Evolutionary conservation across 208 protist genomes (phyloP), one percentile per base, ranked within the genome.

Genomic region (Acanthamoeba lenticulata): DNA sequence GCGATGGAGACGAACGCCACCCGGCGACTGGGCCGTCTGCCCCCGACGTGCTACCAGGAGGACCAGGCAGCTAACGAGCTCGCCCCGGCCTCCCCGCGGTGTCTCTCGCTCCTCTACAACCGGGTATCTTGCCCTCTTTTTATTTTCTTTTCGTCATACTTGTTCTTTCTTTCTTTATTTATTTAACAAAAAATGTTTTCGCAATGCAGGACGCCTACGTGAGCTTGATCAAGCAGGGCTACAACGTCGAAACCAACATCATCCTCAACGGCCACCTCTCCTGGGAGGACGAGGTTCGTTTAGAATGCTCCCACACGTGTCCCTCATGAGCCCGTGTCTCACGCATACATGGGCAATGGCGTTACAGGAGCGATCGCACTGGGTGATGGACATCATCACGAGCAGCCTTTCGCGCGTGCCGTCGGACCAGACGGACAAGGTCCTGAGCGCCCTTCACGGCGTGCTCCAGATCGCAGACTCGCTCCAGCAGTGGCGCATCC

Each of bases 211-310:
- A 88, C 7, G 49, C 57, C 47, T 88, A 88, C 32, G 45, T 62
- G 47, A 88, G 79, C 47, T 88, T 88, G 79, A 3, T 88, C 42
- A 88, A 88, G 47, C 79, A 88, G 47, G 79, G 79, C 79, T 88
- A 88, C 79, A 62, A 49, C 32, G 40, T 88, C 27, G 36, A 60
- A 11, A 60, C 47, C 40, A 88, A 88, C n/a, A 6, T 49, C n/a
- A 40, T 88, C 44, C 27, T 88, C 38, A 62, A 60, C n/a, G 45
- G 24, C 6, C 79, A 88, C 79, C 1, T 88, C 44, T 49, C 79
- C n/a, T 88, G 79, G 79, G 79, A 88, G n/a, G 79, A 88, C 45
- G 79, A 88, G 67, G 52, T 60, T n/a, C n/a, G n/a, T n/a, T n/a
- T n/a, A n/a, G n/a, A n/a, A n/a, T n/a, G n/a, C n/a, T n/a, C n/a